phyloP scores from a whole-genome alignment of 2,329 filamentous ascomycete genomes.

The Cladosporium phlei region DNA sequence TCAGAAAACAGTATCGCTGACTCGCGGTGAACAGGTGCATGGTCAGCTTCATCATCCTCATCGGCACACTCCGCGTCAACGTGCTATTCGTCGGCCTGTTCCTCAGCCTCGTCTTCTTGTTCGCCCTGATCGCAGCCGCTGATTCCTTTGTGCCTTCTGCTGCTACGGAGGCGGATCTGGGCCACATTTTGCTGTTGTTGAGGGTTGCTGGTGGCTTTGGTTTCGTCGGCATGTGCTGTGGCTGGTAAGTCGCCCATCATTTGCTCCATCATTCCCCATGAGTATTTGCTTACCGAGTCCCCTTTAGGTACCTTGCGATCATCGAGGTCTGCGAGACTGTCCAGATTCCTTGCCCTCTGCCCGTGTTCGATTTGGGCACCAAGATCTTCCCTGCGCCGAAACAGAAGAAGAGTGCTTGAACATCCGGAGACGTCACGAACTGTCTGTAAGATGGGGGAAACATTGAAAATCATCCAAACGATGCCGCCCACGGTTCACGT shows the following conservation, averaged over 20 bases:
- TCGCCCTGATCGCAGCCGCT: conserved; percentile 27
- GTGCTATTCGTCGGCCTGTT: conserved; percentile 23
- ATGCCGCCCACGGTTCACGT: too few relatives aligned
- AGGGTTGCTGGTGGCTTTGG: conserved; percentile 27
- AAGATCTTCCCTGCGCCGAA: conserved; percentile 20
- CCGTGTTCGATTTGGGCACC: conserved; percentile 21
- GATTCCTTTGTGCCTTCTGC: conserved; percentile 21
- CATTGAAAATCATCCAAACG: too few relatives aligned
- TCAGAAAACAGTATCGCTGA: neutral
- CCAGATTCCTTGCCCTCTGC: conserved; percentile 22
- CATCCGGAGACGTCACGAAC: too few relatives aligned
- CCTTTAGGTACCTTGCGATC: conserved; percentile 19
- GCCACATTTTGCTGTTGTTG: conserved; percentile 19
- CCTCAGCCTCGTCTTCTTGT: conserved; percentile 26
- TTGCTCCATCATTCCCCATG: neutral
- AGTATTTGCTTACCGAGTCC: neutral
- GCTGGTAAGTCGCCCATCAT: conserved; percentile 17
- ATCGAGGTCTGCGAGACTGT: conserved; percentile 22
- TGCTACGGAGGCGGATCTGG: conserved; percentile 18
- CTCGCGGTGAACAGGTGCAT: conserved; percentile 17
- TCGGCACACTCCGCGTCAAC: conserved; percentile 25
- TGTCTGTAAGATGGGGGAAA: too few relatives aligned
- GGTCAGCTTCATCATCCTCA: conserved; percentile 25
- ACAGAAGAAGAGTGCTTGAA: conserved; percentile 13
- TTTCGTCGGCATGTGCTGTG: conserved; percentile 22